Evolutionary conservation across 371 early-diverging fungal genomes (phyloP).

Genomic region (Mucor mucedo): DNA sequence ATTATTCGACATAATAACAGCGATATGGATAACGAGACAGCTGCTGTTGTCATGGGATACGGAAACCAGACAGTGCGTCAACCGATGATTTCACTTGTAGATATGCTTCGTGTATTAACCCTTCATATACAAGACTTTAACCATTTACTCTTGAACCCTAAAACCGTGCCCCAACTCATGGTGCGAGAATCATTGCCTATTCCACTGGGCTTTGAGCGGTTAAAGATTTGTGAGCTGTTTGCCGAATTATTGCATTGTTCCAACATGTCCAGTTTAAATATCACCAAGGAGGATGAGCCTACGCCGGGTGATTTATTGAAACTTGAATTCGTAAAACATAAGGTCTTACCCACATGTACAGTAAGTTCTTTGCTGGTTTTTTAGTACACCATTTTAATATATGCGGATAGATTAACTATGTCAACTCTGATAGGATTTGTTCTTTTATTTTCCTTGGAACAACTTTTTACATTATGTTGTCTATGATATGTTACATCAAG

Average conservation of each 20-base stretch:
- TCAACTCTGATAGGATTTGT: constrained; percentile 59
- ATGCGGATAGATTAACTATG: too few species aligned
- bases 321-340: constrained; percentile 65
- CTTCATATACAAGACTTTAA: constrained; percentile 72
- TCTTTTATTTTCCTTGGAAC: constrained; percentile 91
- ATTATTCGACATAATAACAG: constrained; percentile 90
- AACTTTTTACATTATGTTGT: constrained; percentile 95
- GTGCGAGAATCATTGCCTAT: constrained; percentile 52
- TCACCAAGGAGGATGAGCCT: constrained; percentile 1
- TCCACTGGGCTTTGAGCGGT: constrained; percentile 91
- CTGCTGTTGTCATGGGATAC: constrained; percentile 23
- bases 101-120: constrained; percentile 81
- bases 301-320: constrained; percentile 76
- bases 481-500: constrained; percentile 94
- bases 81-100: constrained; percentile 61
- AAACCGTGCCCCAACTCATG: constrained; percentile 32
- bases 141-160: constrained; percentile 57
- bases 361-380: constrained; percentile 26
- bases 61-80: constrained; percentile 19
- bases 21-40: constrained; percentile 44
- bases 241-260: constrained; percentile 93
- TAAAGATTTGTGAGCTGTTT: constrained; percentile 94
- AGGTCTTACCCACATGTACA: constrained; percentile 65
- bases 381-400: too few species aligned
- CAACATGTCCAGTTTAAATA: constrained; percentile 63